phyloP scores from a whole-genome alignment of 2,329 filamentous ascomycete genomes.

The Alternaria hordeiaustralica region DNA sequence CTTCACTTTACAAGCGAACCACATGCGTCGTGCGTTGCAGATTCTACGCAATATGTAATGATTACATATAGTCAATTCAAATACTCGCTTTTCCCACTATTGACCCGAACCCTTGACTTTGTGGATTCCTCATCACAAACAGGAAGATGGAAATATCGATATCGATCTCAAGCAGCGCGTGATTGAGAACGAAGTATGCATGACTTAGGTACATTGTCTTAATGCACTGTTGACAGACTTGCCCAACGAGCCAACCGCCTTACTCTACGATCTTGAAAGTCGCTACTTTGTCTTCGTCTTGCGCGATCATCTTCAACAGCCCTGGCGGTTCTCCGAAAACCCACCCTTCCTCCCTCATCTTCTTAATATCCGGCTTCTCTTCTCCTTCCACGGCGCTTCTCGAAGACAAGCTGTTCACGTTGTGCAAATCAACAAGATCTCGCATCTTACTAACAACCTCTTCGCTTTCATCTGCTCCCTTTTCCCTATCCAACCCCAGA shows the following conservation, averaged over 20 bases:
- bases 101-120: neutral
- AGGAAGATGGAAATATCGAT: neutral
- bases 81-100: neutral
- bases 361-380: conserved; percentile 6
- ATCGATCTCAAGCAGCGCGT: conserved; percentile 2
- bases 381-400: conserved; percentile 6
- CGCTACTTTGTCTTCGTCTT: conserved; percentile 6
- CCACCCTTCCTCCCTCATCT: conserved; percentile 7
- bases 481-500: conserved; percentile 10
- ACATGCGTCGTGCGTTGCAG: neutral
- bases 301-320: conserved; percentile 7
- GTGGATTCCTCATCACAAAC: neutral
- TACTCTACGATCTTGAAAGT: conserved; percentile 5
- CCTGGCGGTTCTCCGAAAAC: conserved; percentile 5
- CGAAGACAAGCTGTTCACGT: conserved; percentile 5
- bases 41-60: neutral
- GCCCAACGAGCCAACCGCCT: conserved; percentile 1
- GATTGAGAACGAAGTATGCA: conserved; percentile 6
- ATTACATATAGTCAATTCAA: neutral
- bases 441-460: conserved; percentile 4
- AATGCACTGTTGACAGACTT: conserved; percentile 5
- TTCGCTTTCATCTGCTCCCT: conserved; percentile 7
- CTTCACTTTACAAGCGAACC: neutral
- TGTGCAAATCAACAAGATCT: conserved; percentile 4
- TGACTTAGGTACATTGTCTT: conserved; percentile 1